These are phyloP conservation scores for Tolypocladium guangdongense DNA, from an alignment of 2,329 filamentous ascomycete species.

Conservation along the genomic window DNA sequence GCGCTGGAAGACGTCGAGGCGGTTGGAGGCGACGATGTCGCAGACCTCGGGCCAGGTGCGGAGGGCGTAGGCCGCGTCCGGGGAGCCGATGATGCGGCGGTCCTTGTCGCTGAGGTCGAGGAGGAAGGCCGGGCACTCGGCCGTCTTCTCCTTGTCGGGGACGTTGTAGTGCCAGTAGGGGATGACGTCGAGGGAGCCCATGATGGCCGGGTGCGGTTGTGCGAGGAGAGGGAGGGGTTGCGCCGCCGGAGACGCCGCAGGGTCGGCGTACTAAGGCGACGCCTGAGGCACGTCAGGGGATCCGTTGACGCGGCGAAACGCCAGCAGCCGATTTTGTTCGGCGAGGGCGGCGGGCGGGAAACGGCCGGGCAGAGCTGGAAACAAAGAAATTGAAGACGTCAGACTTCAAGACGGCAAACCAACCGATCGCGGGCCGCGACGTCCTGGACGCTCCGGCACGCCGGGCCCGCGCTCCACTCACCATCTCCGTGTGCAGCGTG, in stretches of 20 bases:
- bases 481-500: too few relatives aligned
- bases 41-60: slow-evolving; percentile 62
- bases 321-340: too few relatives aligned
- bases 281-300: too few relatives aligned
- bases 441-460: neutral
- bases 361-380: too few relatives aligned
- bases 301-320: neutral
- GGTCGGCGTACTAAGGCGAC: too few relatives aligned
- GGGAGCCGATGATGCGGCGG: slow-evolving; percentile 55
- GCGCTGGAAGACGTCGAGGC: slow-evolving; percentile 66
- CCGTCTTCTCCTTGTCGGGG: slow-evolving; percentile 46
- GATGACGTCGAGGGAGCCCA: slow-evolving; percentile 23
- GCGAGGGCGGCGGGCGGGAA: too few relatives aligned
- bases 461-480: neutral
- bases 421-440: neutral
- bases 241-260: neutral
- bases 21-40: slow-evolving; percentile 51
- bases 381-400: neutral
- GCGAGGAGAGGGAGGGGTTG: neutral
- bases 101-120: slow-evolving; percentile 55
- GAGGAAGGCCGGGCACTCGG: slow-evolving; percentile 63
- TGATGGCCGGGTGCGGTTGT: slow-evolving; percentile 6
- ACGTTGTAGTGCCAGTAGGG: slow-evolving; percentile 84
- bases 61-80: slow-evolving; percentile 51
- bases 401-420: neutral